Evolutionary conservation across 352 stramenopile species (phyloP).

Genomic region (Globisporangium lucens): DNA sequence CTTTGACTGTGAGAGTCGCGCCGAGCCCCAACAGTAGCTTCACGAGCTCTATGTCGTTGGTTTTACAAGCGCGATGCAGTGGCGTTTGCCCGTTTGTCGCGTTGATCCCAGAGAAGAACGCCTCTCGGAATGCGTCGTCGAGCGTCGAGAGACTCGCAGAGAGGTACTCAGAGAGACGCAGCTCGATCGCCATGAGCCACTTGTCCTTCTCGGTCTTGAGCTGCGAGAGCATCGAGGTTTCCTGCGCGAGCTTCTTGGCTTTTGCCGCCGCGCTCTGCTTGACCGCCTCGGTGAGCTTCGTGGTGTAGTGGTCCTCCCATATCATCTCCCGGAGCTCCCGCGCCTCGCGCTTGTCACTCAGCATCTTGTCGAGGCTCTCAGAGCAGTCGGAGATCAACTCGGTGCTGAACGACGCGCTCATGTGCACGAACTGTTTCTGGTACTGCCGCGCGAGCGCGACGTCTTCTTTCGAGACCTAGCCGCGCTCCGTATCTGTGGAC

Average conservation of each 20-base stretch:
- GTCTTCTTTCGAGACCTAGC: conserved; percentile 40
- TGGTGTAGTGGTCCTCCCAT: conserved; percentile 58
- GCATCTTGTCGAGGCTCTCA: conserved; percentile 43
- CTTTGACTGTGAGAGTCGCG: conserved; percentile 30
- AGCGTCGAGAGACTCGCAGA: conserved; percentile 27
- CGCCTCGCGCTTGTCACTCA: conserved; percentile 43
- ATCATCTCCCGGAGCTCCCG: conserved; percentile 57
- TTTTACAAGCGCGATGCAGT: conserved; percentile 51
- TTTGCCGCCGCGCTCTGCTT: conserved; percentile 18
- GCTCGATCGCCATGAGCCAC: conserved; percentile 69
- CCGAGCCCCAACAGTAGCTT: conserved; percentile 37
- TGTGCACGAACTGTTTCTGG: conserved; percentile 43
- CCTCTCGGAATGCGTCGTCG: conserved; percentile 11
- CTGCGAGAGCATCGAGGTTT: conserved; percentile 51
- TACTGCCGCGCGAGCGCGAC: conserved; percentile 39
- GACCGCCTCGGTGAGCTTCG: conserved; percentile 24
- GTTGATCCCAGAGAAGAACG: conserved; percentile 42
- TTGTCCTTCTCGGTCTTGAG: conserved; percentile 55
- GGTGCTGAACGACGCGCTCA: conserved; percentile 35
- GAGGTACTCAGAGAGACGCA: conserved; percentile 45
- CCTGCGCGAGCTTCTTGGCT: conserved; percentile 45
- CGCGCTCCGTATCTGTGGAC: conserved; percentile 40
- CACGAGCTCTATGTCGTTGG: conserved; percentile 39
- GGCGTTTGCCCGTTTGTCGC: conserved; percentile 44
- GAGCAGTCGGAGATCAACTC: conserved; percentile 44